These are phyloP conservation scores for Lyophyllum decastes DNA, from an alignment of 768 basidiomycete genomes.

Conservation along the genomic window DNA sequence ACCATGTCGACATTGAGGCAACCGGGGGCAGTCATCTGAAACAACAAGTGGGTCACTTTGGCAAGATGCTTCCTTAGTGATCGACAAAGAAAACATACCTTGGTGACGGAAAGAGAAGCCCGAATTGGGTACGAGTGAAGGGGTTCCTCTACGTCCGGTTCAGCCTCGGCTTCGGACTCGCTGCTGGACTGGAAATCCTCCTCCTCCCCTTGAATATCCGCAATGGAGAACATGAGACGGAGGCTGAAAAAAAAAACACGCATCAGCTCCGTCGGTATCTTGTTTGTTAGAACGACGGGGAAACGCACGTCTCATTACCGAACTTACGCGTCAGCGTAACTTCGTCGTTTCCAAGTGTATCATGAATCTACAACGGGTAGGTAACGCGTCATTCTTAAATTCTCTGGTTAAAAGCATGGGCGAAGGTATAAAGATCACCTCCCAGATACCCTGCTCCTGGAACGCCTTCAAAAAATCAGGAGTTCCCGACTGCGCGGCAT, in stretches of 20 bases:
- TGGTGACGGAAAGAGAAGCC: conserved; percentile 80
- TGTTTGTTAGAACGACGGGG: neutral
- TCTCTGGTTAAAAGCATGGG: neutral
- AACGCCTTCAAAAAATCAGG: conserved; percentile 84
- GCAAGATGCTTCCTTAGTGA: neutral
- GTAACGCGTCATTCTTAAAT: neutral
- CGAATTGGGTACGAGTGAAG: conserved; percentile 68
- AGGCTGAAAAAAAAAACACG: conserved; percentile 49
- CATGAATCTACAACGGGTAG: conserved; percentile 56
- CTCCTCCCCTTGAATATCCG: conserved; percentile 67
- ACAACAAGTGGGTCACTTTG: neutral
- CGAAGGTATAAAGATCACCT: conserved; percentile 44
- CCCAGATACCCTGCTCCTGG: conserved; percentile 75
- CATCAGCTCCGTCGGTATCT: neutral
- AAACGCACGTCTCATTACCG: conserved; percentile 83
- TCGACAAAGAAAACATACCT: conserved; percentile 44
- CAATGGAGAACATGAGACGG: conserved; percentile 90
- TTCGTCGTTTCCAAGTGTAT: conserved; percentile 76
- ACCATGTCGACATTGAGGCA: conserved; percentile 79
- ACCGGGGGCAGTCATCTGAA: conserved; percentile 53
- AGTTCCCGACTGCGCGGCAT: conserved; percentile 28
- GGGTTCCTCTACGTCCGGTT: conserved; percentile 25
- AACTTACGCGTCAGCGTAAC: conserved; percentile 80
- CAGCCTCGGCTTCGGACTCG: conserved; percentile 26
- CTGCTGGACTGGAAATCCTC: conserved; percentile 31